phyloP scores from a whole-genome alignment of 805 yeast species.

The Myxozyma vanderwaltii region DNA sequence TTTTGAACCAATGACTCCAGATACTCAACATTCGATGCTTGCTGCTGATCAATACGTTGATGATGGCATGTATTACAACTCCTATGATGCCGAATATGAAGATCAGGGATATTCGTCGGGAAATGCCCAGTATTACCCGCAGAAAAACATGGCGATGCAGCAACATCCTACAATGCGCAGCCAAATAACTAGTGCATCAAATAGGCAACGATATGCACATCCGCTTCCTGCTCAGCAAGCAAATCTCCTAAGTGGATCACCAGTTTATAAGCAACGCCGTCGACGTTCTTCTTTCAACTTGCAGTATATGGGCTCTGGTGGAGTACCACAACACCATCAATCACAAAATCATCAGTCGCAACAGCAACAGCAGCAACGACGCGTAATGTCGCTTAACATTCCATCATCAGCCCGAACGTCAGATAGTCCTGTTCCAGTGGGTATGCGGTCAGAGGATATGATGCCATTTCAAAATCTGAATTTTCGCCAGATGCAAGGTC shows the following conservation, averaged over 20 bases:
- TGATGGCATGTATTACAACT: neutral
- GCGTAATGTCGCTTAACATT: neutral
- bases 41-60: constrained; percentile 10
- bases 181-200: neutral
- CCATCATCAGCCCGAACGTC: neutral
- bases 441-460: neutral
- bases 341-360: no score
- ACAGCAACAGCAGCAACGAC: constrained; percentile 7
- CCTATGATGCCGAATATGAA: constrained; percentile 1
- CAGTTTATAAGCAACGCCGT: constrained; percentile 30
- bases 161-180: neutral
- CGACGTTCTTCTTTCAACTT: constrained; percentile 15
- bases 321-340: neutral
- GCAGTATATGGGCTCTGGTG: neutral
- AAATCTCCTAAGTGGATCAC: constrained; percentile 18
- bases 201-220: neutral
- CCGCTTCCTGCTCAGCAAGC: constrained; percentile 7
- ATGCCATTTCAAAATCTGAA: neutral
- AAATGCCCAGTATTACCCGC: neutral
- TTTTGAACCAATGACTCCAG: constrained; percentile 33
- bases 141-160: neutral
- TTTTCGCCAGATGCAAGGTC: neutral
- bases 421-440: neutral
- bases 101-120: neutral
- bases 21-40: constrained; percentile 26